Conservation (phyloP, 75 land plant genomes). For the Pinus taeda region DNA sequence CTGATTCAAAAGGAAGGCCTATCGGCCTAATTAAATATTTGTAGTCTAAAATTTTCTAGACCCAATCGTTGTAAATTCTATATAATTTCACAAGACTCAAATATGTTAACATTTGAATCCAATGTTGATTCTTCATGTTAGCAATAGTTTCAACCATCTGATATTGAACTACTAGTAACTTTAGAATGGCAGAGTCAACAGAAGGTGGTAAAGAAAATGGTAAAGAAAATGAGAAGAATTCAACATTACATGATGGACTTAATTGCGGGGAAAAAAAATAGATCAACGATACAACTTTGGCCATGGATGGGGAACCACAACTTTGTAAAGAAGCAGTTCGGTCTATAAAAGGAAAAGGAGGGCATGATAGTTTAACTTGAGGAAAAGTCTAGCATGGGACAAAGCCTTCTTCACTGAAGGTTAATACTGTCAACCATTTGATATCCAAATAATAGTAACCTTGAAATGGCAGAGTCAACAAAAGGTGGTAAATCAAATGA, state of each 20-base stretch:
- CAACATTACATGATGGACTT: not conserved
- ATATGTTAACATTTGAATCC: not conserved
- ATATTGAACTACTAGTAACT: not conserved
- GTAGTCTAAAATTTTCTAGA: not conserved
- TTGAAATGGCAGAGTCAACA: not conserved
- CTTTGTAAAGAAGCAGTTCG: conserved; percentile 18
- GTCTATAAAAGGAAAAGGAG: conserved; percentile 23
- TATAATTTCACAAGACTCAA: not conserved
- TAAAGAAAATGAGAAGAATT: no score
- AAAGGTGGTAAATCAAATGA: not conserved
- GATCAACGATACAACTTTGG: not conserved
- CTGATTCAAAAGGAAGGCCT: no score
- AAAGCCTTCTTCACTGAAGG: no score
- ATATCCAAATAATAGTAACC: not conserved
- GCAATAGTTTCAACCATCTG: not conserved
- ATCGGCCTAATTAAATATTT: no score
- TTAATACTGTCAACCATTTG: not conserved
- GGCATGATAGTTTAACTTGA: conserved; percentile 50
- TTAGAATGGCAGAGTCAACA: not conserved
- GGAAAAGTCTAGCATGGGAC: conserved; percentile 87
- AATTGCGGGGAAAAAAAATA: not conserved
- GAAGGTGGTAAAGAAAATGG: not conserved
- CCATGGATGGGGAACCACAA: conserved; percentile 7
- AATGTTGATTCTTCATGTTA: not conserved
- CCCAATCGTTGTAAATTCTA: not conserved